phyloP scores from a whole-genome alignment of 768 basidiomycete species.

The Xerocomus spinulosus region DNA sequence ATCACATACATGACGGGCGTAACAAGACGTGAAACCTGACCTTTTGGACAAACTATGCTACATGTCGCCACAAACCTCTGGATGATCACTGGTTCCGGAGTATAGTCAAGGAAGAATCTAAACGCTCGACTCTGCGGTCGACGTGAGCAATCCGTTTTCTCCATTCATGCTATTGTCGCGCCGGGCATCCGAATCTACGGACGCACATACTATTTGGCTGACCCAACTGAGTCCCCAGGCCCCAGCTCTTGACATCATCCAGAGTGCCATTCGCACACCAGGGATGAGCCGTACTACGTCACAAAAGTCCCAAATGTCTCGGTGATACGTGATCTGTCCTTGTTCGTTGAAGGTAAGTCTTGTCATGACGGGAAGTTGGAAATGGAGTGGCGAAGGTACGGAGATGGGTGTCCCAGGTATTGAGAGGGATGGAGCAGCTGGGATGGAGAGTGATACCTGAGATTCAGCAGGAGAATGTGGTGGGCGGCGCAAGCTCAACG shows the following conservation, averaged over 20 bases:
- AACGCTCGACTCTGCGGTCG: constrained; percentile 1
- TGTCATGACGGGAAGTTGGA: constrained; percentile 67
- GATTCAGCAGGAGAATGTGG: constrained; percentile 30
- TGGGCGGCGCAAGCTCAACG: constrained; percentile 32
- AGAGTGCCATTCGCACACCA: constrained; percentile 61
- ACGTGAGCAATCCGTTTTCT: constrained; percentile 14
- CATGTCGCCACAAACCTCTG: too few relatives aligned
- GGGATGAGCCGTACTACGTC: constrained; percentile 73
- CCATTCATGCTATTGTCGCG: not conserved
- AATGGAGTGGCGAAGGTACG: constrained; percentile 67
- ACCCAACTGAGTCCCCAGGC: constrained; percentile 52
- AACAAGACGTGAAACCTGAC: constrained; percentile 1
- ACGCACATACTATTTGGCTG: constrained; percentile 15
- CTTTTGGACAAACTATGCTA: not conserved
- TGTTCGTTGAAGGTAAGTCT: constrained; percentile 77
- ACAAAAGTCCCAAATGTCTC: constrained; percentile 78
- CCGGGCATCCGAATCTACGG: not conserved
- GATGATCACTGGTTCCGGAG: not conserved
- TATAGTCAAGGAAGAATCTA: constrained; percentile 5
- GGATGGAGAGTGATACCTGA: constrained; percentile 23
- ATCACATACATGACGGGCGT: constrained; percentile 9
- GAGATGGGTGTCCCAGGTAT: constrained; percentile 56
- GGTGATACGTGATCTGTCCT: constrained; percentile 73
- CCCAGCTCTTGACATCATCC: constrained; percentile 60
- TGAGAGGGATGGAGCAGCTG: constrained; percentile 45